Conservation (phyloP, 768 basidiomycete species). For the Amanita phalloides region DNA sequence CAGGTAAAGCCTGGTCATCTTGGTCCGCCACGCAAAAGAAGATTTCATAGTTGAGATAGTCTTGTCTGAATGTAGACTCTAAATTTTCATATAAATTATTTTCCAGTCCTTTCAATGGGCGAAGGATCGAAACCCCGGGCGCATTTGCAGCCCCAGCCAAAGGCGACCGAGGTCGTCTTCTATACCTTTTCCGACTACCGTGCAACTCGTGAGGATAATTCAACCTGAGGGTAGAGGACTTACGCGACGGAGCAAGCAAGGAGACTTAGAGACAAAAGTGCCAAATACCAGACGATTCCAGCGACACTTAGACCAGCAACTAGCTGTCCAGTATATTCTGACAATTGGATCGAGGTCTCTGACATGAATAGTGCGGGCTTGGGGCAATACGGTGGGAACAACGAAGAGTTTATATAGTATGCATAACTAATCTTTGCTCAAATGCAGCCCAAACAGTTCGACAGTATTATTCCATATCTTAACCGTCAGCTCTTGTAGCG, state of each 20-base stretch:
- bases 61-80: slow-evolving; percentile 85
- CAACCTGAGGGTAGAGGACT: slow-evolving; percentile 17
- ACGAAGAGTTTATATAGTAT: too few relatives aligned
- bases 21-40: slow-evolving; percentile 87
- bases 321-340: background rate
- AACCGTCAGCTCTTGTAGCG: slow-evolving; percentile 45
- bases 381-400: background rate
- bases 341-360: background rate
- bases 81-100: slow-evolving; percentile 94
- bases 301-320: slow-evolving; percentile 11
- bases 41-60: slow-evolving; percentile 88
- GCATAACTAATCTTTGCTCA: slow-evolving; percentile 11
- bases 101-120: slow-evolving; percentile 92
- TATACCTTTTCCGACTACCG: slow-evolving; percentile 65
- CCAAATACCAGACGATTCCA: slow-evolving; percentile 49
- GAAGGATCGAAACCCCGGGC: slow-evolving; percentile 89
- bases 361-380: background rate
- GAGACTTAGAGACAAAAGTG: slow-evolving; percentile 54
- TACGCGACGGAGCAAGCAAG: slow-evolving; percentile 66
- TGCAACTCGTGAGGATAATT: background rate
- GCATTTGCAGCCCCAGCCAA: slow-evolving; percentile 35
- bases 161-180: slow-evolving; percentile 53
- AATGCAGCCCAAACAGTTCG: slow-evolving; percentile 42
- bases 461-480: slow-evolving; percentile 56
- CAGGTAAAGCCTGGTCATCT: slow-evolving; percentile 76